Evolutionary conservation across 305 asterid genomes (phyloP).

Genomic region (Plantago rigida): DNA sequence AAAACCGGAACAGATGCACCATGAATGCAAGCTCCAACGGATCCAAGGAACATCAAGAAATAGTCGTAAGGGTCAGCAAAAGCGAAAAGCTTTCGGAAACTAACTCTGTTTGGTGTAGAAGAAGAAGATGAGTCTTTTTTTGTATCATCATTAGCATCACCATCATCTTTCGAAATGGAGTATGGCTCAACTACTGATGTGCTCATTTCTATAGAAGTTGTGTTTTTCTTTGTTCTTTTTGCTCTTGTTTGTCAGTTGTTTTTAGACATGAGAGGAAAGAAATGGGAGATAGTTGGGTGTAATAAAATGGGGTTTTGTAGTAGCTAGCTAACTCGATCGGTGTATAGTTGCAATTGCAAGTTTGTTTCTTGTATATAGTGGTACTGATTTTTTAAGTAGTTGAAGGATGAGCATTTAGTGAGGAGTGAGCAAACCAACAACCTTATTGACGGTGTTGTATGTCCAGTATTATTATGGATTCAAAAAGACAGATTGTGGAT

Average conservation of each 20-base stretch:
- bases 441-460: conserved; percentile 20
- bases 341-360: background rate
- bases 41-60: conserved; percentile 61
- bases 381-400: conserved; percentile 1
- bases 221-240: no score
- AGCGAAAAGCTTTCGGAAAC: conserved; percentile 48
- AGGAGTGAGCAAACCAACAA: conserved; percentile 15
- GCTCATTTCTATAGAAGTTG: no score
- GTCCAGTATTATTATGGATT: background rate
- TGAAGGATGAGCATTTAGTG: conserved; percentile 27
- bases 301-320: background rate
- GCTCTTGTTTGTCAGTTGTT: no score
- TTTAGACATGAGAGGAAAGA: background rate
- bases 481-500: background rate
- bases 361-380: background rate
- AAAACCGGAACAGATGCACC: conserved; percentile 95
- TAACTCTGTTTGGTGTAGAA: conserved; percentile 27
- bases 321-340: background rate
- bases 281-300: background rate
- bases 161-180: background rate
- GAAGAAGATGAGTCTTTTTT: background rate
- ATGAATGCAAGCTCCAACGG: conserved; percentile 73
- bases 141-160: conserved; percentile 7
- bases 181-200: background rate
- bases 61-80: conserved; percentile 74